Evolutionary conservation across 2,329 filamentous ascomycete species (phyloP).

Genomic region (Dryadomyces sulphureus): DNA sequence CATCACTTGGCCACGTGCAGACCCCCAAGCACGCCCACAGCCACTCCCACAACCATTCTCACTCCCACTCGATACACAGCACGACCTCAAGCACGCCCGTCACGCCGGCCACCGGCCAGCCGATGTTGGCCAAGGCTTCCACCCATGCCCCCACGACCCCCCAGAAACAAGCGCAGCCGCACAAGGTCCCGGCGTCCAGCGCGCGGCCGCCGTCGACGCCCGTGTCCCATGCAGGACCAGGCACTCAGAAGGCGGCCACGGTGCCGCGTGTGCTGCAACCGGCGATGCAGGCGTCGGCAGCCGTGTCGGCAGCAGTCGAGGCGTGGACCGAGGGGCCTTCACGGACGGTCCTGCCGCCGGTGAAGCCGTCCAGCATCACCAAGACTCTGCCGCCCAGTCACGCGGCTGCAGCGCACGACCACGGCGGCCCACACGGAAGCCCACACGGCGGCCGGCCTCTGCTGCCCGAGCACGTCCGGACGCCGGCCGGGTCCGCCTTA

Average conservation of each 20-base stretch:
- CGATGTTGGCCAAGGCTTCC: not conserved
- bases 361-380: not conserved
- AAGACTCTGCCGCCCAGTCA: not conserved
- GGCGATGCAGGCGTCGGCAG: not conserved
- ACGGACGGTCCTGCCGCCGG: not conserved
- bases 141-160: not conserved
- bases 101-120: not conserved
- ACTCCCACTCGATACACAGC: no score
- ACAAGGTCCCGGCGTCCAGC: no score
- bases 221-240: not conserved
- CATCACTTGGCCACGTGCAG: not conserved
- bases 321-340: conserved; percentile 5
- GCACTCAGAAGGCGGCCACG: not conserved
- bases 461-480: conserved; percentile 6
- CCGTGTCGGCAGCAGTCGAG: not conserved
- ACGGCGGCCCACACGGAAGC: not conserved
- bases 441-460: not conserved
- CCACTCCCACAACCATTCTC: not conserved
- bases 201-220: not conserved
- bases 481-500: not conserved
- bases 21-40: not conserved
- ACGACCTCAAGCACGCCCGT: not conserved
- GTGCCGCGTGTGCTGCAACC: not conserved
- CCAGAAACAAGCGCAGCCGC: not conserved
- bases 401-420: not conserved